Evolutionary conservation across 2,329 filamentous ascomycete species (phyloP).

Genomic region (Fusarium ambrosium): DNA sequence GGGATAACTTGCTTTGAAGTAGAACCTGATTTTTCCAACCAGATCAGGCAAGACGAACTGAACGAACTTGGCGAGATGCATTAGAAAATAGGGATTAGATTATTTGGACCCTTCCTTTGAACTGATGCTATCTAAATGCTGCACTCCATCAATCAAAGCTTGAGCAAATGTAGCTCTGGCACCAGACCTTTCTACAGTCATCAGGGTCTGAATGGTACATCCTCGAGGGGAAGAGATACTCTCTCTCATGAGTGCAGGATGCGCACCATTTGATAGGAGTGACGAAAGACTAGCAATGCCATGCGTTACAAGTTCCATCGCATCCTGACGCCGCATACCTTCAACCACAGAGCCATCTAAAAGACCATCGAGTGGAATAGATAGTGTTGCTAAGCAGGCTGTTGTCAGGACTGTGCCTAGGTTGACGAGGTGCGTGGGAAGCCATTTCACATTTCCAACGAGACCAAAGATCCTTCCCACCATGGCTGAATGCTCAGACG

Average conservation of each 20-base stretch:
- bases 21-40: too few relatives aligned
- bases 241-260: neutral
- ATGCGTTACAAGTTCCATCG: neutral
- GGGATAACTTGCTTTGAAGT: too few relatives aligned
- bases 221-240: neutral
- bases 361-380: neutral
- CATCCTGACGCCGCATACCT: neutral
- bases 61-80: too few relatives aligned
- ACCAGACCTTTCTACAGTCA: neutral
- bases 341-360: neutral
- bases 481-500: neutral
- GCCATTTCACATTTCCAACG: neutral
- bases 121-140: neutral
- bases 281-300: neutral
- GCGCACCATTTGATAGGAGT: neutral
- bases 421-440: neutral
- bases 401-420: neutral
- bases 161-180: neutral
- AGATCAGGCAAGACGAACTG: too few relatives aligned
- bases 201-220: neutral
- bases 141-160: neutral
- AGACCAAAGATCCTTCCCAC: neutral
- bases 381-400: neutral
- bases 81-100: neutral
- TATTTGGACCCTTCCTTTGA: neutral